Evolutionary conservation across 768 basidiomycete genomes (phyloP).

Genomic region (Boletus pseudopeckii): DNA sequence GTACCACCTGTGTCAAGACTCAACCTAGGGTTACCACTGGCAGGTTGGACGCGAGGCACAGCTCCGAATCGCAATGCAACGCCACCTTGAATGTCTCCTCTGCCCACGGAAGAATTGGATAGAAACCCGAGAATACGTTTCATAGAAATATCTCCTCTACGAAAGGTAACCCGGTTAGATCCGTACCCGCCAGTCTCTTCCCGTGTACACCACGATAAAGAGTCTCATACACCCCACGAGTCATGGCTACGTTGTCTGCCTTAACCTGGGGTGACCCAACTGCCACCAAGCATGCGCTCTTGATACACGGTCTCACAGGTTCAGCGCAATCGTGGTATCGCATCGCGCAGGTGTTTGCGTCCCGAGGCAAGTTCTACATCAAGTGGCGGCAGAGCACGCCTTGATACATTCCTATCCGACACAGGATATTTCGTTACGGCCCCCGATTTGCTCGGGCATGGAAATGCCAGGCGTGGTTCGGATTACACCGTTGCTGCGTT

Average conservation of each 20-base stretch:
- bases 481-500: slow-evolving; percentile 12
- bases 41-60: too few relatives aligned
- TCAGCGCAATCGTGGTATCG: slow-evolving; percentile 16
- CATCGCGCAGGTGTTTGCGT: not conserved
- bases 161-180: too few relatives aligned
- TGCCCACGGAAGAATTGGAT: too few relatives aligned
- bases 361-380: slow-evolving; percentile 4
- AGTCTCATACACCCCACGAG: too few relatives aligned
- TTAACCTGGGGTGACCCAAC: slow-evolving; percentile 18
- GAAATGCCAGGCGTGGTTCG: not conserved
- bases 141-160: too few relatives aligned
- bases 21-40: too few relatives aligned
- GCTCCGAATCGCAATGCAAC: too few relatives aligned
- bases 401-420: not conserved
- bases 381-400: not conserved
- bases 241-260: not conserved
- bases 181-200: too few relatives aligned
- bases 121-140: too few relatives aligned
- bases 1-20: too few relatives aligned
- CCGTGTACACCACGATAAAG: too few relatives aligned
- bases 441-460: slow-evolving; percentile 23
- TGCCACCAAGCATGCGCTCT: slow-evolving; percentile 14
- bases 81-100: too few relatives aligned
- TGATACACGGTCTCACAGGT: slow-evolving; percentile 18
- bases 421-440: slow-evolving; percentile 24